phyloP scores from a whole-genome alignment of 208 protist genomes.

The Sergeia podlipaevii region DNA sequence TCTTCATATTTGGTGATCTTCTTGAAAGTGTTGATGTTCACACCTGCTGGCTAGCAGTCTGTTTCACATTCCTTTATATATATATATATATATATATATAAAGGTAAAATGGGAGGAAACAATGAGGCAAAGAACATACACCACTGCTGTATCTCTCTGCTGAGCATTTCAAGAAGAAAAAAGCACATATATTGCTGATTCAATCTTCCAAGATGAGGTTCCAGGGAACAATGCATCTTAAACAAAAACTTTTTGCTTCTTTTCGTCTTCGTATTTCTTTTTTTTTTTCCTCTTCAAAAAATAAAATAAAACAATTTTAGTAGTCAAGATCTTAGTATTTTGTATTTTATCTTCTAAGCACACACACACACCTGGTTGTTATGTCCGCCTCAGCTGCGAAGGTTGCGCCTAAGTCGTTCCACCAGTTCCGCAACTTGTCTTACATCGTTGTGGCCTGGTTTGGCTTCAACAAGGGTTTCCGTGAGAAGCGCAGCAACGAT shows the following conservation, averaged over 20 bases:
- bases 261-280: constrained; percentile 1
- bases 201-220: too few species aligned
- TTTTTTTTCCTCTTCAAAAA: not conserved
- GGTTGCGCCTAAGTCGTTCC: constrained; percentile 78
- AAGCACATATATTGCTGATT: too few species aligned
- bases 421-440: constrained; percentile 85
- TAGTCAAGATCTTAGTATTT: not conserved
- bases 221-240: too few species aligned
- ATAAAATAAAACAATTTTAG: not conserved
- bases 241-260: not conserved
- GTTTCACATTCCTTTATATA: too few species aligned
- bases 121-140: too few species aligned
- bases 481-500: constrained; percentile 81
- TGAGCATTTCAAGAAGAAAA: too few species aligned
- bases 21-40: too few species aligned
- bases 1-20: too few species aligned
- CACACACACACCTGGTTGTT: constrained; percentile 5
- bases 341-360: not conserved
- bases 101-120: too few species aligned
- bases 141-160: too few species aligned
- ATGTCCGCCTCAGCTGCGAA: constrained; percentile 45
- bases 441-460: constrained; percentile 80
- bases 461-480: constrained; percentile 73
- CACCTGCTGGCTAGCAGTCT: too few species aligned
- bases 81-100: too few species aligned